Base-by-base conservation (phyloP, 75 land plant species). In the Selaginella moellendorffii region DNA sequence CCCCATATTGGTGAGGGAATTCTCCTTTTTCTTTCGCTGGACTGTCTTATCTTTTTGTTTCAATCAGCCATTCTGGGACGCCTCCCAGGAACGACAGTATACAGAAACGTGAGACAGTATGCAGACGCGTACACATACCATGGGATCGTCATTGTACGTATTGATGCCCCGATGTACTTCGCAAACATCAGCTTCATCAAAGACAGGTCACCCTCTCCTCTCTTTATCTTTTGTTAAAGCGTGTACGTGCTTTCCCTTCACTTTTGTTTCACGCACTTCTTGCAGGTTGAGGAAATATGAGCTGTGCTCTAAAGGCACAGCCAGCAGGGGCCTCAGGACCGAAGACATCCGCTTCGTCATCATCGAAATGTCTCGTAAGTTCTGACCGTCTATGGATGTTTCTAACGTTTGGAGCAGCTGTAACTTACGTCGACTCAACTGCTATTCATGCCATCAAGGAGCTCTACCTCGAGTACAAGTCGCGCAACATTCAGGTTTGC, bases 111-210 rank as follows among this genome's bases (percentile, higher is more conserved):
- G 31, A 64, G 74, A 28, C 98, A 93, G 67, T 93, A 93, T 67
- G 90, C 98, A 54, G 98, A 93, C 73, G 85, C 96, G 24, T 93
- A 85, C 70, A 89, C 80, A 24, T 93, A 93, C 69, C 77, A 85
- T 73, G 98, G 98, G 29, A 93, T 93, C 64, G 96, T 88, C 26
- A 71, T 88, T 66, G 79, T 93, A 63, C 82, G 98, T 0, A 81
- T 93, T 56, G 98, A 93, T 79, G 82, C 98, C 24, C 98, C 98
- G 1, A 93, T 93, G 27, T 93, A 93, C 68, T 93, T 93, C 82
- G 98, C 98, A 53, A 93, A 93, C 66, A 89, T 74, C 23, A 82
- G 85, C 68, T 83, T 80, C 71, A 83, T 93, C 54, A 93, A 93
- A 74, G 98, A 93, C 73, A 85, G 90, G 98, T 88, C 51, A 63